Percentiles rank a stretch among this genome's conserved stretches.
phyloP scores from a whole-genome alignment of 495 filamentous ascomycete genomes.

The Penicillium angulare region DNA sequence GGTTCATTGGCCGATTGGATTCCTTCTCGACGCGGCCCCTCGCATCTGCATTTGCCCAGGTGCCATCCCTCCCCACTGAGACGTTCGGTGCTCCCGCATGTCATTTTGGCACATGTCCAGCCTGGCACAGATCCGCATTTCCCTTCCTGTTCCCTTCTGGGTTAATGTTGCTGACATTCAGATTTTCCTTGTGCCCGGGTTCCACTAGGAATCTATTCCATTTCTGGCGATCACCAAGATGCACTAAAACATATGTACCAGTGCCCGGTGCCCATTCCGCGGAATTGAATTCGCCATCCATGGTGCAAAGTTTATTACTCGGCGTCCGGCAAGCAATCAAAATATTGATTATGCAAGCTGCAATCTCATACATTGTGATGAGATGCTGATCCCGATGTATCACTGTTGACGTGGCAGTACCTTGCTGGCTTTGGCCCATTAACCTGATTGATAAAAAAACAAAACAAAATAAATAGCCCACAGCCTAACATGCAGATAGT shows the following conservation, averaged over 20 bases:
- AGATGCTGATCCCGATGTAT: slow-evolving; percentile 2
- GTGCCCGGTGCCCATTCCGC: neutral
- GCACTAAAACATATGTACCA: neutral
- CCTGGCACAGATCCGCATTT: neutral
- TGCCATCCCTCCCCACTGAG: slow-evolving; percentile 14
- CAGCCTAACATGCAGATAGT: neutral
- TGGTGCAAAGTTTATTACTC: neutral
- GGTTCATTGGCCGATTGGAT: slow-evolving; percentile 20
- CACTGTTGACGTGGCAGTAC: slow-evolving; percentile 31
- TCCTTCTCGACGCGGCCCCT: slow-evolving; percentile 24
- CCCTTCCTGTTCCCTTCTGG: neutral
- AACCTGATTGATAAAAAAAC: neutral
- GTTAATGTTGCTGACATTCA: neutral
- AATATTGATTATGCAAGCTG: slow-evolving; percentile 5
- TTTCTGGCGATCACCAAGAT: neutral
- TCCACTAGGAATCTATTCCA: slow-evolving; percentile 1
- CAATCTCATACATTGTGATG: slow-evolving; percentile 5
- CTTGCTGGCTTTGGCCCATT: neutral
- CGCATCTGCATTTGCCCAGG: slow-evolving; percentile 31
- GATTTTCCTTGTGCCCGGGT: neutral
- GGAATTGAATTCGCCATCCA: neutral
- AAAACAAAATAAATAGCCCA: neutral
- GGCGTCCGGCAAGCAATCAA: slow-evolving; percentile 1
- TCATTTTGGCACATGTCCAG: slow-evolving; percentile 7
- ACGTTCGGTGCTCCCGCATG: neutral